Conservation (phyloP, 805 yeast species). For the Debaryomyces castellii region DNA sequence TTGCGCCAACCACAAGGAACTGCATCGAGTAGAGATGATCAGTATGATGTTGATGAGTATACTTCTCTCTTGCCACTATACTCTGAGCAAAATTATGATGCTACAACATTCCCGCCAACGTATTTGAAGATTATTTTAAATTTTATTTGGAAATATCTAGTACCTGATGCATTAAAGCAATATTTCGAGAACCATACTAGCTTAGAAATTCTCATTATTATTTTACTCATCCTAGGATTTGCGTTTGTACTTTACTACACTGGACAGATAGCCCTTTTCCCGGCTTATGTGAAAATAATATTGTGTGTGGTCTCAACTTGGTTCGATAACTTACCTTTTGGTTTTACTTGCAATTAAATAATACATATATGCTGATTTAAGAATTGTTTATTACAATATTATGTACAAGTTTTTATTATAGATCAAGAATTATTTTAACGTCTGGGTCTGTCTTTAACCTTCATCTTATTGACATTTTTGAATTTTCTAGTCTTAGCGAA, state of each 20-base stretch:
- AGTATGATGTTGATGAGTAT: neutral
- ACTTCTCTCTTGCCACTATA: neutral
- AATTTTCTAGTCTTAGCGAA: constrained; percentile 92
- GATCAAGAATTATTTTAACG: constrained; percentile 6
- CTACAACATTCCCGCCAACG: constrained; percentile 5
- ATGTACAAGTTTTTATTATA: neutral
- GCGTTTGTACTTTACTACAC: constrained; percentile 12
- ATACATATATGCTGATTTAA: neutral
- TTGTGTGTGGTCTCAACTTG: constrained; percentile 7
- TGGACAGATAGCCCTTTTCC: constrained; percentile 12
- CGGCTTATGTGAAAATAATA: constrained; percentile 4
- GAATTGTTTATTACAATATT: neutral
- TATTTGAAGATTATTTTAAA: constrained; percentile 3
- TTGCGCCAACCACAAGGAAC: too few species aligned
- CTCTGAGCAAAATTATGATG: neutral
- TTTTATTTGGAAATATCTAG: constrained; percentile 15
- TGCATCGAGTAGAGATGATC: neutral
- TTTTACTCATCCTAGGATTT: constrained; percentile 7
- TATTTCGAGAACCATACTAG: constrained; percentile 7
- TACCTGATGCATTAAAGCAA: constrained; percentile 13
- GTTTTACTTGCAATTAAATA: neutral
- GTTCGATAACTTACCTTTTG: neutral
- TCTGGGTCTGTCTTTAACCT: constrained; percentile 90
- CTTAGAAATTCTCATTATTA: neutral
- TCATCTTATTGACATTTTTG: constrained; percentile 77